Evolutionary conservation across 139 green algal species (phyloP).

Genomic region (Chlorella sp.): DNA sequence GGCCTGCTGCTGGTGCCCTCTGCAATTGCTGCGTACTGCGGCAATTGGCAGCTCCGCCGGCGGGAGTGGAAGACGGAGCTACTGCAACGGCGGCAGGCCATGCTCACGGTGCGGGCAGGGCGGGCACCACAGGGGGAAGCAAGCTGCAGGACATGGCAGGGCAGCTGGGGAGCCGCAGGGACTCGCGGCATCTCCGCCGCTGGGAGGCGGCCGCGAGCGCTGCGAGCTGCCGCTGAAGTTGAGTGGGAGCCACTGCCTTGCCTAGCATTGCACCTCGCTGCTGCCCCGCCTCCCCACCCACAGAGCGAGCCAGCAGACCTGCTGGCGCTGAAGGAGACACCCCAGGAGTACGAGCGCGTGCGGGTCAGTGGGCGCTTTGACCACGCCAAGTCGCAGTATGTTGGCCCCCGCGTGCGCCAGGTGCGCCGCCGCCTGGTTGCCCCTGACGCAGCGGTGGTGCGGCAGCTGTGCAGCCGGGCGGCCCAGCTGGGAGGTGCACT

Average conservation of each 20-base stretch:
- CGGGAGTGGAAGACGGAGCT: slow-evolving; percentile 56
- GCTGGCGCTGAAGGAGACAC: background rate
- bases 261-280: background rate
- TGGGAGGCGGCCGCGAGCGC: background rate
- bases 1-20: slow-evolving; percentile 48
- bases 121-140: background rate
- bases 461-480: too few species aligned
- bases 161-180: background rate
- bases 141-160: background rate
- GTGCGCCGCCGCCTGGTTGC: too few species aligned
- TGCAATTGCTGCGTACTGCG: slow-evolving; percentile 49
- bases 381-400: slow-evolving; percentile 59
- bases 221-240: background rate
- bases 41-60: slow-evolving; percentile 63
- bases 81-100: slow-evolving; percentile 37
- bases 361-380: slow-evolving; percentile 46
- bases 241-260: background rate
- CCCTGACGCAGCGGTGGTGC: too few species aligned
- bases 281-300: background rate
- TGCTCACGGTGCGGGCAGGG: slow-evolving; percentile 28
- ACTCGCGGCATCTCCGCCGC: background rate
- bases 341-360: slow-evolving; percentile 53
- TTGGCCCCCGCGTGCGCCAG: slow-evolving; percentile 64
- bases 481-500: too few species aligned
- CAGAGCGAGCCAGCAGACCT: slow-evolving; percentile 43